These are phyloP conservation scores for Rhipidocladum racemiflorum DNA, from an alignment of 176 grass and related monocot species.

Conservation along the genomic window DNA sequence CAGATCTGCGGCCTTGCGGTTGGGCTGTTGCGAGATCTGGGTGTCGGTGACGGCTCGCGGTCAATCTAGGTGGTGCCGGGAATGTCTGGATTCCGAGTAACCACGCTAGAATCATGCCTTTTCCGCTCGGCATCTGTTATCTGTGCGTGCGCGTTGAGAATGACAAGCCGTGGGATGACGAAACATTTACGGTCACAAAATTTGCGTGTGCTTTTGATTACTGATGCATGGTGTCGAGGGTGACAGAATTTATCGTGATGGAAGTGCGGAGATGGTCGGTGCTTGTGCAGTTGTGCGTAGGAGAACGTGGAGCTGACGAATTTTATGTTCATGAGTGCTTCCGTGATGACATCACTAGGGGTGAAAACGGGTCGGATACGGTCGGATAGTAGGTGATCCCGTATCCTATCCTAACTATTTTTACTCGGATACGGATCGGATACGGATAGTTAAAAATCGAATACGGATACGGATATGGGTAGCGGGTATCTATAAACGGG, in stretches of 20 bases:
- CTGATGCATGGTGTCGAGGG: background rate
- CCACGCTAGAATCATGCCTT: background rate
- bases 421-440: too few relatives aligned
- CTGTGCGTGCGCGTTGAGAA: background rate
- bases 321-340: background rate
- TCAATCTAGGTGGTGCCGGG: background rate
- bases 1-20: conserved; percentile 39
- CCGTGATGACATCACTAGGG: background rate
- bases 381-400: too few relatives aligned
- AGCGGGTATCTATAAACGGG: too few relatives aligned
- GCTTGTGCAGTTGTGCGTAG: background rate
- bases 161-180: background rate
- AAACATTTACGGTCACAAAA: background rate
- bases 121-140: background rate
- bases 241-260: background rate
- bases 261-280: background rate
- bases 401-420: too few relatives aligned
- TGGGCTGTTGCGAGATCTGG: conserved; percentile 15
- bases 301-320: background rate
- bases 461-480: too few relatives aligned
- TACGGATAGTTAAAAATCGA: too few relatives aligned
- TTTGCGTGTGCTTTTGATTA: background rate
- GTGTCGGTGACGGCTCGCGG: background rate
- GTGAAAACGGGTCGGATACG: too few relatives aligned
- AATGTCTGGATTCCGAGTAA: background rate